Conservation (phyloP, 352 stramenopile genomes). For the Phytophthora kernoviae region DNA sequence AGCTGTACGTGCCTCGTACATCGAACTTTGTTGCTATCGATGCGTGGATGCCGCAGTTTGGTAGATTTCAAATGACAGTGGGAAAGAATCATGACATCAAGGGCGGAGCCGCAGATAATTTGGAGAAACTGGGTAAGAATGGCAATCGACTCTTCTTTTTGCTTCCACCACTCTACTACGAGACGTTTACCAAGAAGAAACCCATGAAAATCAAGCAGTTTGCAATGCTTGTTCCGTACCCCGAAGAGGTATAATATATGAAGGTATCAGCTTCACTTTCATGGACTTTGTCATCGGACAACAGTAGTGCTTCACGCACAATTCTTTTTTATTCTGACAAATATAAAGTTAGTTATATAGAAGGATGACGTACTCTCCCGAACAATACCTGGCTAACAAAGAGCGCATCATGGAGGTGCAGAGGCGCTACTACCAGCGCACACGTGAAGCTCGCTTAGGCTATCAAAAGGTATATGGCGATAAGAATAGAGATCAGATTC, state of each 20-base stretch:
- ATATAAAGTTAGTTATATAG: no score
- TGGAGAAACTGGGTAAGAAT: slow-evolving; percentile 33
- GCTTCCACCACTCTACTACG: slow-evolving; percentile 40
- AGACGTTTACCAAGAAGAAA: slow-evolving; percentile 38
- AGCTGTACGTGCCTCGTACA: slow-evolving; percentile 35
- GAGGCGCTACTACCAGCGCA: neutral
- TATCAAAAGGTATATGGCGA: neutral
- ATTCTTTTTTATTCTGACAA: no score
- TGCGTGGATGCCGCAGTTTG: slow-evolving; percentile 34
- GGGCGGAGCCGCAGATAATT: slow-evolving; percentile 24
- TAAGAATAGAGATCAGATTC: neutral
- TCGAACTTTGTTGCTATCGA: slow-evolving; percentile 38
- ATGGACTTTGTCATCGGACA: no score
- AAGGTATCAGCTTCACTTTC: no score
- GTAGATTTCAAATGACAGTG: slow-evolving; percentile 40
- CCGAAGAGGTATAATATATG: slow-evolving; percentile 28
- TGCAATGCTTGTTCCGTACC: slow-evolving; percentile 37
- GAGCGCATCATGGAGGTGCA: neutral
- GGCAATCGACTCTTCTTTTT: slow-evolving; percentile 39
- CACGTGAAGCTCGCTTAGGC: neutral
- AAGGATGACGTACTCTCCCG: no score
- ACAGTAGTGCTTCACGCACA: no score
- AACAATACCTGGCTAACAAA: neutral
- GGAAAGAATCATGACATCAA: slow-evolving; percentile 32
- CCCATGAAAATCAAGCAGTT: slow-evolving; percentile 33